Conservation (phyloP, 2,329 filamentous ascomycete species). For the Alternaria panax region DNA sequence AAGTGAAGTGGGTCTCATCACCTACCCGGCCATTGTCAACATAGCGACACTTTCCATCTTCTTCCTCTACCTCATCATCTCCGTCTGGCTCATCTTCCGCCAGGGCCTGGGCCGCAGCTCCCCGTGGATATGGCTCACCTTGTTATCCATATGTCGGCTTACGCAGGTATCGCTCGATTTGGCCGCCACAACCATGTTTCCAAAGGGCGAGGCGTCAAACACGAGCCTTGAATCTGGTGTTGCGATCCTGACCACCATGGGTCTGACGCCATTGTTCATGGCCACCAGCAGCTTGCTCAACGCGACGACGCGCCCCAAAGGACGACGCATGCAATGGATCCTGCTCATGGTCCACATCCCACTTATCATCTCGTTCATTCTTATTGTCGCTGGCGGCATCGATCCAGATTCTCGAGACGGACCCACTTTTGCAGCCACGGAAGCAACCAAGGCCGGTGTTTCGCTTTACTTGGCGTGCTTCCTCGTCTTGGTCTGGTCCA, state of each 20-base stretch:
- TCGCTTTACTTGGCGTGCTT: slow-evolving; percentile 46
- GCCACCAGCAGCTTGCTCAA: slow-evolving; percentile 45
- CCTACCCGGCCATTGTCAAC: slow-evolving; percentile 40
- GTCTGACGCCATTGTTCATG: slow-evolving; percentile 48
- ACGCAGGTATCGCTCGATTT: slow-evolving; percentile 47
- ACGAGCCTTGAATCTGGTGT: slow-evolving; percentile 43
- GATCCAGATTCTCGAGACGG: slow-evolving; percentile 44
- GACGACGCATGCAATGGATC: slow-evolving; percentile 49
- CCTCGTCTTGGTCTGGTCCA: slow-evolving; percentile 44
- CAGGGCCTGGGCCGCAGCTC: slow-evolving; percentile 45
- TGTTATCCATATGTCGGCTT: slow-evolving; percentile 44
- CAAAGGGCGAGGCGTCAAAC: slow-evolving; percentile 30
- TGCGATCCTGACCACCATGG: slow-evolving; percentile 47
- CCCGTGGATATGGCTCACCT: slow-evolving; percentile 45
- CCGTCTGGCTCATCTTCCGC: slow-evolving; percentile 38
- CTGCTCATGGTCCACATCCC: slow-evolving; percentile 44
- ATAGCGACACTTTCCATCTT: slow-evolving; percentile 44
- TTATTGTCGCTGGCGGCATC: slow-evolving; percentile 47
- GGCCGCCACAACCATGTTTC: slow-evolving; percentile 42
- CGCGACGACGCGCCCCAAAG: slow-evolving; percentile 43
- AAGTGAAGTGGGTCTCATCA: slow-evolving; percentile 20
- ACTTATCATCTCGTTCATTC: slow-evolving; percentile 43
- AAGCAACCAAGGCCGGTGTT: slow-evolving; percentile 46
- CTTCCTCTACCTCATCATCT: slow-evolving; percentile 40
- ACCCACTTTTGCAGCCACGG: slow-evolving; percentile 43